phyloP scores from a whole-genome alignment of 768 basidiomycete genomes.

The Pholiota conissans region DNA sequence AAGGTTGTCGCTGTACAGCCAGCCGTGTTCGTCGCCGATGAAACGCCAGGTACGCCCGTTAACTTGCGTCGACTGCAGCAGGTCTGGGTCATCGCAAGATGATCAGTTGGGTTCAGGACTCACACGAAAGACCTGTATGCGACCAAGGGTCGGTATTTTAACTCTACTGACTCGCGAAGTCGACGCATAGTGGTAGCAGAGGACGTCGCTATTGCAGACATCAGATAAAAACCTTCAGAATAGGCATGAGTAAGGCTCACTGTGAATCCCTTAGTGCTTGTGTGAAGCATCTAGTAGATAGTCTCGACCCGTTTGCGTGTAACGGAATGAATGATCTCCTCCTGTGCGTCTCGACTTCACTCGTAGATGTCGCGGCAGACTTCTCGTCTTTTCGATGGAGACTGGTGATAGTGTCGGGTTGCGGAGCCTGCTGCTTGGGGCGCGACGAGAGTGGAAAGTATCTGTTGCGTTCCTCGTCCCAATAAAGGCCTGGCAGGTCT shows the following conservation, averaged over 20 bases:
- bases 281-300: slow-evolving; percentile 7
- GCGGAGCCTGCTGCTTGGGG: slow-evolving; percentile 22
- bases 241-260: slow-evolving; percentile 11
- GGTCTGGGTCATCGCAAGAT: too few relatives aligned
- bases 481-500: slow-evolving; percentile 58
- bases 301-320: slow-evolving; percentile 10
- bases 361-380: neutral
- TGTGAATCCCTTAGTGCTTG: slow-evolving; percentile 14
- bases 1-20: slow-evolving; percentile 36
- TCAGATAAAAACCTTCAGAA: neutral
- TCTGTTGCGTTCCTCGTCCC: slow-evolving; percentile 48
- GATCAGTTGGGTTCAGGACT: slow-evolving; percentile 9
- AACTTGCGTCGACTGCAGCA: slow-evolving; percentile 35
- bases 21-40: slow-evolving; percentile 54
- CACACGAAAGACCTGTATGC: slow-evolving; percentile 50
- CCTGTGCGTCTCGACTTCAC: neutral
- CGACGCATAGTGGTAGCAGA: slow-evolving; percentile 36
- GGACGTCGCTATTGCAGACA: slow-evolving; percentile 34
- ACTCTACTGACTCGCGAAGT: slow-evolving; percentile 33
- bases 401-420: slow-evolving; percentile 12
- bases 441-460: slow-evolving; percentile 56
- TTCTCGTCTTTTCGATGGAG: neutral
- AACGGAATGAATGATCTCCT: slow-evolving; percentile 13
- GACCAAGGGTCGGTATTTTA: slow-evolving; percentile 32
- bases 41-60: slow-evolving; percentile 35